Base-by-base conservation (phyloP, 1,284 basidiomycete genomes). In the Papiliotrema fonsecae region DNA sequence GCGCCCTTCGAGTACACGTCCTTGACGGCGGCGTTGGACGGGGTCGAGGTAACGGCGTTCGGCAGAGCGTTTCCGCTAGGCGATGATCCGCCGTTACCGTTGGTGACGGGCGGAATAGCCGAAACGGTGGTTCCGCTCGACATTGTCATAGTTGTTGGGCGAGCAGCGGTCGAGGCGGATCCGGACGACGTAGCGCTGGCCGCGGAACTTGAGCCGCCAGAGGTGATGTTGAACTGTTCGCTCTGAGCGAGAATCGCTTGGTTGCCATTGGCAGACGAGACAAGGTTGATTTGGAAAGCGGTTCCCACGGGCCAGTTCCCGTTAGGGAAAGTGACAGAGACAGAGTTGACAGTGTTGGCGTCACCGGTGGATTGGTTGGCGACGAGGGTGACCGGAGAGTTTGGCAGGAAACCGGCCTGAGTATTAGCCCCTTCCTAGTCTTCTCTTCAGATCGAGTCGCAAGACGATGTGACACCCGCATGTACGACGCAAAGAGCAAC, bases 251-350 rank as follows among this genome's bases (percentile, higher is more conserved):
- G 52, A 43, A 64, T 64, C n/a, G 57, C 60, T 16, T 71, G 68
- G 65, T 73, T 68, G 18, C 77, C 64, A 40, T 79, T 51, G 25
- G 77, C 49, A 4, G 76, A 56, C 55, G 79, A 75, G 56, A 84
- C 80, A 28, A 90, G 69, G 76, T 88, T 87, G 68, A 90, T 77
- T 48, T 81, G 82, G 79, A 66, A 72, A 1, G 56, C 58, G 42
- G 50, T 56, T n/a, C 71, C 71, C 9, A 47, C 52, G 28, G 71
- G 70, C 65, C 65, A 72, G 30, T 51, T 42, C 27, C 70, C 70
- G 42, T 47, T 53, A 19, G 61, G 57, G 52, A 51, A 64, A 36
- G 55, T 52, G 43, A 64, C 53, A 18, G 54, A 57, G 11, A 54
- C 55, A 3, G 57, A 57, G 54, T 63, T 59, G 32, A 52, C 38